Base-by-base conservation (phyloP, 2,329 filamentous ascomycete genomes). In the Aspergillus quadrilineatus region DNA sequence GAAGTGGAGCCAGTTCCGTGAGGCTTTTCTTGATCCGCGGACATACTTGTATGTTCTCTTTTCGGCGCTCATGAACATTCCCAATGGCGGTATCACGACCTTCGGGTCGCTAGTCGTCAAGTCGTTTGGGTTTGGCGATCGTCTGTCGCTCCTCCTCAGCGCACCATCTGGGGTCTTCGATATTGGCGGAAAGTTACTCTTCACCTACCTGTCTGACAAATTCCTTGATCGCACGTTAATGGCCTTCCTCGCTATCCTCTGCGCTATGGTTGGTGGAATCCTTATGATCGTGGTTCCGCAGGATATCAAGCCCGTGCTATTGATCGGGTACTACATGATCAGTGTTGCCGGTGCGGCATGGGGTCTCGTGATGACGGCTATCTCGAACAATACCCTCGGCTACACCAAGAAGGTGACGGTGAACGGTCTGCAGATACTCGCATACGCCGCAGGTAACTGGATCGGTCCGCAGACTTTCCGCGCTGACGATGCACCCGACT, bases 391-490 rank as follows among this genome's bases (percentile, higher is more conserved):
- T 55, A 69, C 77, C 2, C 76, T 75, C 5, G 78, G 79, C 0
- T 77, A 81, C 54, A 79, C 78, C 2, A 82, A 81, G 67, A 80
- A 80, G 57, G 75, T 79, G 26, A 78, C 77, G 1, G 73, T 77
- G 47, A 79, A 78, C 41, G 78, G 77, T 0, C 62, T 81, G n/a
- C 65, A 77, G 7, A 68, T 79, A 8, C 71, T 79, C 52, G 66
- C 71, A 2, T 79, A 77, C 62, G 73, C 71, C 36, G 64, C 76
- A 6, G 76, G 74, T 2, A 79, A 78, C 60, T 77, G 79, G 50
- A 65, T 79, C 5, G 77, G 75, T 0, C 76, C 77, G 15, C 70
- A 77, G 58, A 77, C 76, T 1, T 79, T 79, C 62, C 73, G 74
- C 50, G 69, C 68, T 1, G 64, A 71, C 37, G 70, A 79, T 54